Evolutionary conservation across 805 yeast species (phyloP).

Genomic region (Monosporozyma servazzii): DNA sequence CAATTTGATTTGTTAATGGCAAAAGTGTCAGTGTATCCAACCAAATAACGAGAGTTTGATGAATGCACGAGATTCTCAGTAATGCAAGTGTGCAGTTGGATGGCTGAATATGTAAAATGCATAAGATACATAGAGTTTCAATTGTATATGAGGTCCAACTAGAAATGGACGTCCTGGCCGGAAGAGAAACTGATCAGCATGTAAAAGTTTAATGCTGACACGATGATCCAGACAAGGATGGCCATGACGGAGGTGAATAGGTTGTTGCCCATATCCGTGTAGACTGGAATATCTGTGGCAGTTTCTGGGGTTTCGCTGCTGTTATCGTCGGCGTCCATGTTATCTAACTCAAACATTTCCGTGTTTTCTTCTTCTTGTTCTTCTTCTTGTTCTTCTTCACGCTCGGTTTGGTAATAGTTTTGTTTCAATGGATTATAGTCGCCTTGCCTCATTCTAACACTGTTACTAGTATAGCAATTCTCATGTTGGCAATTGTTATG

Average conservation of each 20-base stretch:
- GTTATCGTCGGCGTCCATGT: neutral
- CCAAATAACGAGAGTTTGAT: neutral
- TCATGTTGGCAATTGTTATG: slow-evolving; percentile 7
- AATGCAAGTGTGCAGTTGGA: neutral
- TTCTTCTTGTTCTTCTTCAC: neutral
- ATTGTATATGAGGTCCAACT: slow-evolving; percentile 1
- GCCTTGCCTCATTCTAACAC: neutral
- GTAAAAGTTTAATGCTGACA: slow-evolving; percentile 62
- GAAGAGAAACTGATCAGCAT: slow-evolving; percentile 40
- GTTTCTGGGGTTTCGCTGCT: neutral
- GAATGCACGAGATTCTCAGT: too few relatives aligned
- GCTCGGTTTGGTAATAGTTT: neutral
- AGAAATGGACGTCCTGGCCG: slow-evolving; percentile 36
- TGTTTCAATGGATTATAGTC: neutral
- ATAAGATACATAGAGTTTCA: too few relatives aligned
- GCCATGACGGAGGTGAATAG: slow-evolving; percentile 44
- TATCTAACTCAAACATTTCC: neutral
- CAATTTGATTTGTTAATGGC: slow-evolving; percentile 1
- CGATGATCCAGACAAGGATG: slow-evolving; percentile 55
- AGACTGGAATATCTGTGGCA: slow-evolving; percentile 6
- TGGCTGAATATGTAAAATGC: too few relatives aligned
- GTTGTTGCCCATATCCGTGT: slow-evolving; percentile 36
- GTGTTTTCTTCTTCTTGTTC: neutral
- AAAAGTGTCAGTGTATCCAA: neutral
- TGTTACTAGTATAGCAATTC: neutral